A percentile compares a stretch with the other conserved stretches of the same genome.
phyloP scores from a whole-genome alignment of 2,329 filamentous ascomycete species.

The Colletotrichum paranaense region DNA sequence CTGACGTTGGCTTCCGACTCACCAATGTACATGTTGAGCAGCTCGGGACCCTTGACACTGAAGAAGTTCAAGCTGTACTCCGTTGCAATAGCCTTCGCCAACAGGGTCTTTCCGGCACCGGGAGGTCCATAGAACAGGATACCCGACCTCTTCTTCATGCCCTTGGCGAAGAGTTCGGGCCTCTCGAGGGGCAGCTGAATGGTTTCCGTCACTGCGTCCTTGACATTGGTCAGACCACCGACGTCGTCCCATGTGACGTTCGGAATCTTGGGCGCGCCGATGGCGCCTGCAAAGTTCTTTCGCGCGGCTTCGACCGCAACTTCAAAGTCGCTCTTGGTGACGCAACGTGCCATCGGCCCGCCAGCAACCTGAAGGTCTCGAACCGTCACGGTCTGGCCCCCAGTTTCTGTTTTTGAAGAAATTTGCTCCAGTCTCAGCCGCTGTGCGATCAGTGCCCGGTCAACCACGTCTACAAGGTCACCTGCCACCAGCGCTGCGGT shows the following conservation, averaged over 20 bases:
- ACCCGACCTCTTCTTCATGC: slow-evolving; percentile 97
- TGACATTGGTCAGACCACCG: slow-evolving; percentile 91
- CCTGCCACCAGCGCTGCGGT: slow-evolving; percentile 95
- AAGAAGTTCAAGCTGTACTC: slow-evolving; percentile 97
- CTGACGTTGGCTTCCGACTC: slow-evolving; percentile 94
- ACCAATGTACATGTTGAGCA: slow-evolving; percentile 97
- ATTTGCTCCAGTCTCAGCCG: slow-evolving; percentile 80
- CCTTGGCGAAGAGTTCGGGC: slow-evolving; percentile 94
- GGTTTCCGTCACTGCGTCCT: slow-evolving; percentile 96
- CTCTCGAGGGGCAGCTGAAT: slow-evolving; percentile 93
- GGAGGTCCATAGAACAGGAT: slow-evolving; percentile 90
- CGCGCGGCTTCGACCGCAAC: slow-evolving; percentile 93
- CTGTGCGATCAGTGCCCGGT: slow-evolving; percentile 84
- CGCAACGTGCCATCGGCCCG: slow-evolving; percentile 79
- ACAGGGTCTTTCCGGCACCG: slow-evolving; percentile 90
- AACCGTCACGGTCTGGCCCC: slow-evolving; percentile 65
- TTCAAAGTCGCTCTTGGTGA: slow-evolving; percentile 88
- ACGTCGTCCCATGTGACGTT: slow-evolving; percentile 98
- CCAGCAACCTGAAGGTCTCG: slow-evolving; percentile 91
- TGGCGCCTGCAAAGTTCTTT: slow-evolving; percentile 98
- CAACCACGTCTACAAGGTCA: slow-evolving; percentile 93
- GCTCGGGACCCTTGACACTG: slow-evolving; percentile 89
- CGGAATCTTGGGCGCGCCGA: slow-evolving; percentile 96
- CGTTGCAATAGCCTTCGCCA: slow-evolving; percentile 92
- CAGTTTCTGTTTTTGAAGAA: slow-evolving; percentile 58